Evolutionary conservation across 176 grass and related monocot genomes (phyloP).

Genomic region (Eragrostis curvula): DNA sequence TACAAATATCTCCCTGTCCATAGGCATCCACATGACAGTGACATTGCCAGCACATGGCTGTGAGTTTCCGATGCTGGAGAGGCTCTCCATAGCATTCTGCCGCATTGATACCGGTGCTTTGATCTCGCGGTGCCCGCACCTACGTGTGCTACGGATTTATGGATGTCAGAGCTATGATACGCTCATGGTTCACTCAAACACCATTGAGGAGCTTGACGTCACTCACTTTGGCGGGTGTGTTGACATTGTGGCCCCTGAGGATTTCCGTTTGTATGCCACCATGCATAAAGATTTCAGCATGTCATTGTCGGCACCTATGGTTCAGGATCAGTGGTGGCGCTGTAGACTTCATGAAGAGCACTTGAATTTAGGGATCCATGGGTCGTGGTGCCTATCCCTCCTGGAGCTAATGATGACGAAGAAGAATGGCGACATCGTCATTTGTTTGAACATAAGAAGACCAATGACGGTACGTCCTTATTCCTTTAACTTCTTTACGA

Average conservation of each 20-base stretch:
- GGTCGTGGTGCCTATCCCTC: not conserved
- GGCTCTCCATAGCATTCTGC: not conserved
- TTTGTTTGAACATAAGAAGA: not conserved
- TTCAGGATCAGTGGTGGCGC: not conserved
- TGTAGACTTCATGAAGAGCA: too few species aligned
- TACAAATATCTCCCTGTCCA: too few species aligned
- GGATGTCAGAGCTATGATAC: fast-evolving
- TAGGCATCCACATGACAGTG: too few species aligned
- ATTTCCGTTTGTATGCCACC: not conserved
- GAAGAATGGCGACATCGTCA: not conserved
- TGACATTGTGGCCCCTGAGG: not conserved
- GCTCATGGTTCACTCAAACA: not conserved
- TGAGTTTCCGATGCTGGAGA: not conserved
- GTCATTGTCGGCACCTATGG: not conserved
- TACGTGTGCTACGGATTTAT: not conserved
- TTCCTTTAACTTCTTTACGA: too few species aligned
- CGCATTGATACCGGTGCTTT: not conserved
- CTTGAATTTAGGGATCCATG: too few species aligned
- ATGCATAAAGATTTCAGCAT: not conserved
- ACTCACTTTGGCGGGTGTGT: not conserved
- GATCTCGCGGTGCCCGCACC: slow-evolving; percentile 1
- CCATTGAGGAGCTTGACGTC: not conserved
- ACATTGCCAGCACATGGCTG: too few species aligned
- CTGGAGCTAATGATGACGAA: not conserved
- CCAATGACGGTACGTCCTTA: too few species aligned